Percentiles rank a stretch among this genome's conserved stretches.
phyloP scores from a whole-genome alignment of 129 eudicot genomes.

The Solidago caesia region DNA sequence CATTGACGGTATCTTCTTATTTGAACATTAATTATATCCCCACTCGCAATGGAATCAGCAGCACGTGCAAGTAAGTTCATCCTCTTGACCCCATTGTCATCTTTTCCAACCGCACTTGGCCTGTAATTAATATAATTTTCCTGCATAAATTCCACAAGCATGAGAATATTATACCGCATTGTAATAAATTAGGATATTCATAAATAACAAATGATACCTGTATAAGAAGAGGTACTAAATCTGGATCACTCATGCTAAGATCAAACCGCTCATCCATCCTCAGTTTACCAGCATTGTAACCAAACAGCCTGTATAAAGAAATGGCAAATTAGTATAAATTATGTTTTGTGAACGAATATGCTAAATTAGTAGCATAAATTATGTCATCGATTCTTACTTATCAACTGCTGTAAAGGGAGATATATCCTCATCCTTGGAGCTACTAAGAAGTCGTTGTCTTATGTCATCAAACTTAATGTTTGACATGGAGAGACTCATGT shows the following conservation, averaged over 20 bases:
- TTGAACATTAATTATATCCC: constrained; percentile 90
- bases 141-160: constrained; percentile 40
- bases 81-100: constrained; percentile 79
- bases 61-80: constrained; percentile 81
- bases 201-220: constrained; percentile 51
- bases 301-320: constrained; percentile 64
- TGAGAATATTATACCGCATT: constrained; percentile 1
- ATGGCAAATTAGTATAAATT: constrained; percentile 8
- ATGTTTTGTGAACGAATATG: constrained; percentile 11
- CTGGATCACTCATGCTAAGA: constrained; percentile 93
- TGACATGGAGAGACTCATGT: constrained; percentile 88
- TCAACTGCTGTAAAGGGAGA: constrained; percentile 97
- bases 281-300: constrained; percentile 68
- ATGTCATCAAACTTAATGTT: constrained; percentile 87
- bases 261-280: constrained; percentile 92
- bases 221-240: constrained; percentile 86
- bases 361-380: neutral
- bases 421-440: constrained; percentile 95
- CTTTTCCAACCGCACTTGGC: constrained; percentile 79
- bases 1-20: constrained; percentile 89
- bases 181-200: neutral
- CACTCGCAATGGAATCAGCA: constrained; percentile 96
- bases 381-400: constrained; percentile 48
- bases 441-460: constrained; percentile 80
- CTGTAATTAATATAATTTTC: constrained; percentile 89